A percentile compares a stretch with the other conserved stretches of the same genome.
These are phyloP conservation scores for Coemansia sp. DNA, from an alignment of 192 early-diverging fungal genomes.

Conservation along the genomic window DNA sequence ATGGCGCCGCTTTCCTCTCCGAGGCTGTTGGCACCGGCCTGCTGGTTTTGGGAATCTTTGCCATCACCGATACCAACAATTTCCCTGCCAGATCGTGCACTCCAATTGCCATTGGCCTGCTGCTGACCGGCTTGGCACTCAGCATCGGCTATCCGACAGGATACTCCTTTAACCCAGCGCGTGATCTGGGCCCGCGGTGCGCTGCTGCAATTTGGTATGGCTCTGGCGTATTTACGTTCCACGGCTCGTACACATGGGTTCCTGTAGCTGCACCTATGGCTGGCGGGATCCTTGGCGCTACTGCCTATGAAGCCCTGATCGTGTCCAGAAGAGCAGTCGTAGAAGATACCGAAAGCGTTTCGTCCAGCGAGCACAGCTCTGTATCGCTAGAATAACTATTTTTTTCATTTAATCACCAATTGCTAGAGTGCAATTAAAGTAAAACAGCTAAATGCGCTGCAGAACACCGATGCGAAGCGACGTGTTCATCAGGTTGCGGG, in stretches of 20 bases:
- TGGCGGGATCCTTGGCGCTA: slow-evolving; percentile 60
- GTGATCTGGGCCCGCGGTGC: slow-evolving; percentile 74
- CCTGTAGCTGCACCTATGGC: slow-evolving; percentile 66
- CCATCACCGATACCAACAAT: slow-evolving; percentile 59
- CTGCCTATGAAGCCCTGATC: slow-evolving; percentile 58
- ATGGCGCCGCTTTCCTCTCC: slow-evolving; percentile 47
- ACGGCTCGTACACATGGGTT: slow-evolving; percentile 69
- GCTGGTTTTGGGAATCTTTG: slow-evolving; percentile 59
- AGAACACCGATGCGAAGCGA: slow-evolving; percentile 51
- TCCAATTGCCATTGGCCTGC: slow-evolving; percentile 60
- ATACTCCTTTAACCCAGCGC: slow-evolving; percentile 69
- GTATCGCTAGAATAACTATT: slow-evolving; percentile 20
- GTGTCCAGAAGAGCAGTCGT: slow-evolving; percentile 42
- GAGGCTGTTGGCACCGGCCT: slow-evolving; percentile 67
- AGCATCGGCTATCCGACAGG: slow-evolving; percentile 62
- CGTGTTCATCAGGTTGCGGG: slow-evolving; percentile 69
- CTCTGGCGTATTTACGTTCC: slow-evolving; percentile 59
- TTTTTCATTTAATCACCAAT: slow-evolving; percentile 5
- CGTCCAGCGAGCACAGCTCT: slow-evolving; percentile 29
- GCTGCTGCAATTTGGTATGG: slow-evolving; percentile 71
- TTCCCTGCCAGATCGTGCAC: slow-evolving; percentile 50
- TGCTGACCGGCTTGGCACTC: slow-evolving; percentile 57
- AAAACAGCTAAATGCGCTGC: slow-evolving; percentile 26
- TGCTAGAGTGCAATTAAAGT: not conserved
- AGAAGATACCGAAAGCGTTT: slow-evolving; percentile 21